phyloP scores from a whole-genome alignment of 768 basidiomycete genomes.

The Suillus decipiens region DNA sequence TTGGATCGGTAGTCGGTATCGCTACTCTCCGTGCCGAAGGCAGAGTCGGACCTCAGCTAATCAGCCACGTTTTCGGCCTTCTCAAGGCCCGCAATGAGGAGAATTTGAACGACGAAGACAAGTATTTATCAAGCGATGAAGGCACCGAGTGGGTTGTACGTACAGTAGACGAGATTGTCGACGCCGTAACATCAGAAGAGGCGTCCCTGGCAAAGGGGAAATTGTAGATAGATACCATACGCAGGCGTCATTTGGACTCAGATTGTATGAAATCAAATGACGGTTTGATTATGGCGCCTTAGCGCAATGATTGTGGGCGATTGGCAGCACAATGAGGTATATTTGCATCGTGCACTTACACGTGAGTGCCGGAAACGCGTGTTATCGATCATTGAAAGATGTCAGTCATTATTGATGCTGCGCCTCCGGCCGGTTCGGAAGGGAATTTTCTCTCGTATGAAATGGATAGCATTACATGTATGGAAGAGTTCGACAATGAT shows the following conservation, averaged over 20 bases:
- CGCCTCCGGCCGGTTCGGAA: slow-evolving; percentile 23
- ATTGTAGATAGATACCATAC: slow-evolving; percentile 52
- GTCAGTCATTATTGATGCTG: slow-evolving; percentile 18
- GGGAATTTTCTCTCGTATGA: slow-evolving; percentile 28
- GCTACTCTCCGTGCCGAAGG: slow-evolving; percentile 85
- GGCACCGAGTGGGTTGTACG: slow-evolving; percentile 89
- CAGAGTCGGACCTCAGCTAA: slow-evolving; percentile 83
- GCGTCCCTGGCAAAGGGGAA: slow-evolving; percentile 52
- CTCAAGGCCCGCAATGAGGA: slow-evolving; percentile 75
- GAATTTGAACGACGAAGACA: slow-evolving; percentile 66
- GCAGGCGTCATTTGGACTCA: slow-evolving; percentile 18
- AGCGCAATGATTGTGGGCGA: slow-evolving; percentile 20
- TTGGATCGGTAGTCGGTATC: slow-evolving; percentile 84
- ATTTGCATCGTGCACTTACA: slow-evolving; percentile 34
- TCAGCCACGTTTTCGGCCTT: slow-evolving; percentile 87
- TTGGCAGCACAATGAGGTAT: slow-evolving; percentile 17
- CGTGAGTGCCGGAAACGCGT: slow-evolving; percentile 33
- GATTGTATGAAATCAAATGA: slow-evolving; percentile 31
- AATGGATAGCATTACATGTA: slow-evolving; percentile 34
- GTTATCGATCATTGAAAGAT: slow-evolving; percentile 21
- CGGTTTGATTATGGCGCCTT: slow-evolving; percentile 30
- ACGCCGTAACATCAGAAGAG: slow-evolving; percentile 58
- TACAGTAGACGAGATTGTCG: slow-evolving; percentile 78
- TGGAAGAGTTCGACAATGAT: slow-evolving; percentile 26
- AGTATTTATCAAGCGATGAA: slow-evolving; percentile 82